A percentile compares a stretch with the other conserved stretches of the same genome.
These are phyloP conservation scores for Neopestalotiopsis clavispora DNA, from an alignment of 2,329 filamentous ascomycete species.

Conservation along the genomic window DNA sequence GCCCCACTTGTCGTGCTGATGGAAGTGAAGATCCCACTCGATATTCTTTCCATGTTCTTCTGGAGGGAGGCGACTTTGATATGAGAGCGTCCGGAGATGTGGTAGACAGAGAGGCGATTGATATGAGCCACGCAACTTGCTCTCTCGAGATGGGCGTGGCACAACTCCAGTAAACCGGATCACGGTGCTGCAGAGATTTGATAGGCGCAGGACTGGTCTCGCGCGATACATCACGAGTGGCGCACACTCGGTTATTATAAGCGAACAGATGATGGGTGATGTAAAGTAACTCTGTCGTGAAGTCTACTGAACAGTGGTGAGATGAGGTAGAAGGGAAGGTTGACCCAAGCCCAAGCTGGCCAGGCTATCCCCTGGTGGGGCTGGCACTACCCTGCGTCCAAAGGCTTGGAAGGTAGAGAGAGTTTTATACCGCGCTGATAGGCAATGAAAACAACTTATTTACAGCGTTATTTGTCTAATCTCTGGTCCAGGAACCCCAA, in stretches of 20 bases:
- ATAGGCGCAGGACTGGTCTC: background rate
- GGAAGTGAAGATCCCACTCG: background rate
- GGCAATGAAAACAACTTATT: background rate
- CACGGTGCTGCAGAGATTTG: background rate
- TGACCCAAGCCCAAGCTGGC: too few species aligned
- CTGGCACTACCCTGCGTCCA: too few species aligned
- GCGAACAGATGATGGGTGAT: too few species aligned
- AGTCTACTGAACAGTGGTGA: background rate
- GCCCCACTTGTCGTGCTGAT: constrained; percentile 9
- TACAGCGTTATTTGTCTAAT: background rate
- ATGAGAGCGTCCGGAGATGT: background rate
- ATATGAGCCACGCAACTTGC: background rate
- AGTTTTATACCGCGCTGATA: background rate
- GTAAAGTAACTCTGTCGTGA: too few species aligned
- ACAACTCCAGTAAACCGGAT: background rate
- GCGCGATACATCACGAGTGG: background rate
- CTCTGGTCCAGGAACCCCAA: too few species aligned
- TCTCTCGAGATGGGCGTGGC: constrained; percentile 1
- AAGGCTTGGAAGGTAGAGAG: background rate
- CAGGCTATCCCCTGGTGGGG: too few species aligned
- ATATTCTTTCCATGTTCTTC: background rate
- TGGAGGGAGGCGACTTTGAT: background rate
- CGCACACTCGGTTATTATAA: background rate
- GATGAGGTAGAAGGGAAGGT: background rate
- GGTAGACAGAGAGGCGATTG: background rate